A percentile compares a stretch with the other conserved stretches of the same genome.
These are phyloP conservation scores for Cercis canadensis DNA, from an alignment of 306 rosid genomes.

Conservation along the genomic window DNA sequence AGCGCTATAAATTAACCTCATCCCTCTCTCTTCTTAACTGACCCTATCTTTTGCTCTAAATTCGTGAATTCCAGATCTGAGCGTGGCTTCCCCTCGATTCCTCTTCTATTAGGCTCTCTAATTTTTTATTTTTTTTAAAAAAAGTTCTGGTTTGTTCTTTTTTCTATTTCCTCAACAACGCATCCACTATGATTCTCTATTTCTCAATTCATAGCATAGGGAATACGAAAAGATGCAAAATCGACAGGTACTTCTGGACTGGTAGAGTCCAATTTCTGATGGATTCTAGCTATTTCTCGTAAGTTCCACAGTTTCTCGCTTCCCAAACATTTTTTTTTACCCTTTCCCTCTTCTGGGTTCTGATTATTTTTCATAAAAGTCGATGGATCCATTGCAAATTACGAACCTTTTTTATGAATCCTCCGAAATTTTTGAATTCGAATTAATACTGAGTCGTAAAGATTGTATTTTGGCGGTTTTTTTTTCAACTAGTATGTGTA, in stretches of 20 bases:
- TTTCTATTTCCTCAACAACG: not conserved
- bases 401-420: too few relatives aligned
- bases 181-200: constrained; percentile 58
- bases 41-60: not conserved
- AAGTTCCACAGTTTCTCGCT: constrained; percentile 48
- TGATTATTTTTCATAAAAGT: not conserved
- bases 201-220: constrained; percentile 37
- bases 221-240: constrained; percentile 64
- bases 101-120: not conserved
- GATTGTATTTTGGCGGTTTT: not conserved
- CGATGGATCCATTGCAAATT: too few relatives aligned
- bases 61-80: too few relatives aligned
- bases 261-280: constrained; percentile 44
- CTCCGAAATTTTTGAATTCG: too few relatives aligned
- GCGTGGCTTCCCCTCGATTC: too few relatives aligned
- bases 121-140: not conserved
- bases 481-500: not conserved
- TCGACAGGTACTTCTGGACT: constrained; percentile 62
- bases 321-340: not conserved
- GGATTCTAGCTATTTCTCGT: constrained; percentile 70
- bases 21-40: not conserved
- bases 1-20: not conserved
- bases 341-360: not conserved
- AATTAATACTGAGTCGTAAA: not conserved
- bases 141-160: too few relatives aligned